Percentiles rank a stretch among this genome's conserved stretches.
Evolutionary conservation across 2,329 filamentous ascomycete genomes (phyloP).

Genomic region (Colletotrichum salicis): DNA sequence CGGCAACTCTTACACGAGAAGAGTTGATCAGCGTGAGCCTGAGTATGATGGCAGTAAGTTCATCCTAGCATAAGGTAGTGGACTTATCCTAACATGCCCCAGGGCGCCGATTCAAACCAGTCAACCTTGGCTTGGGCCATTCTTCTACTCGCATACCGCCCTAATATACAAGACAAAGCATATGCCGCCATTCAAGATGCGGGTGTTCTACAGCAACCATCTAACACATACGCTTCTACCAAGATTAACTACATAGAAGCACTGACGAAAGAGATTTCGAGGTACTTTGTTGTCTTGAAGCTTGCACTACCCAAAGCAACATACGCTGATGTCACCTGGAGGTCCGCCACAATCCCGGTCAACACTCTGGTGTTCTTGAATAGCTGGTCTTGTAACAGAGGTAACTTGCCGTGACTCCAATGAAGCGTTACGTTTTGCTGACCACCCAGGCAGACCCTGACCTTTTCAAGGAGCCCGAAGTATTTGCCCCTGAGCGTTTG

Average conservation of each 20-base stretch:
- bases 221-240: constrained; percentile 47
- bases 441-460: constrained; percentile 55
- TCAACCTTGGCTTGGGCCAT: constrained; percentile 43
- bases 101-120: constrained; percentile 43
- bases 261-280: constrained; percentile 71
- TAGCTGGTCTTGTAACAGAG: constrained; percentile 43
- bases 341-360: constrained; percentile 56
- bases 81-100: too few relatives aligned
- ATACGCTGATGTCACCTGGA: constrained; percentile 40
- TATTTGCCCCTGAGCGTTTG: constrained; percentile 63
- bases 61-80: too few relatives aligned
- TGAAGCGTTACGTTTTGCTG: neutral
- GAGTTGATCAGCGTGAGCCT: constrained; percentile 21
- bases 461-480: constrained; percentile 72
- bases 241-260: constrained; percentile 74
- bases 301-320: constrained; percentile 70
- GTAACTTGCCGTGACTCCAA: constrained; percentile 21
- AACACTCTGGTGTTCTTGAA: constrained; percentile 57
- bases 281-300: constrained; percentile 73
- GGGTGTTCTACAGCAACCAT: constrained; percentile 10
- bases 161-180: constrained; percentile 42
- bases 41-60: constrained; percentile 62
- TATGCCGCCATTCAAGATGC: constrained; percentile 48
- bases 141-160: constrained; percentile 42
- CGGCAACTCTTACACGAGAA: constrained; percentile 12